Evolutionary conservation across 75 land plant species (phyloP).

Genomic region (Cupressus sempervirens): DNA sequence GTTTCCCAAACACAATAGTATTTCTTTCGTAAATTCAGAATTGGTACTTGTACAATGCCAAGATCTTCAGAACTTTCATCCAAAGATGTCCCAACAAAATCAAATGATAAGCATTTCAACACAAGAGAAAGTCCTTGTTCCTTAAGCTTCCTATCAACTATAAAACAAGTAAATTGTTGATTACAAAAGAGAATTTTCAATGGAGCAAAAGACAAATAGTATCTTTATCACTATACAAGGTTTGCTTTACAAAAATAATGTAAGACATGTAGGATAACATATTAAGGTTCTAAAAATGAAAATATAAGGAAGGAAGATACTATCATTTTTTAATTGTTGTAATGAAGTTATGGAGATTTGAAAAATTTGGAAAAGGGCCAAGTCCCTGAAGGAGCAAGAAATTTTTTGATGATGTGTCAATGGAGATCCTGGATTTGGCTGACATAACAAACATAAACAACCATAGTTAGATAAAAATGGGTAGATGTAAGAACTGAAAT

Average conservation of each 20-base stretch:
- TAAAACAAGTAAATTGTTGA: constrained; percentile 8
- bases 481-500: not conserved
- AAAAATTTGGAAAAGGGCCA: too few relatives aligned
- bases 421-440: too few relatives aligned
- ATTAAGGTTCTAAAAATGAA: not conserved
- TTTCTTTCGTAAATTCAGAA: not conserved
- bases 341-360: too few relatives aligned
- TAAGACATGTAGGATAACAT: not conserved
- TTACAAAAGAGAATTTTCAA: not conserved
- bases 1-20: too few relatives aligned
- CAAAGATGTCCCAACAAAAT: constrained; percentile 87
- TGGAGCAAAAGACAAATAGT: not conserved
- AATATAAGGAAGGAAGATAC: constrained; percentile 8
- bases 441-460: too few relatives aligned
- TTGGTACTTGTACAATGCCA: constrained; percentile 80
- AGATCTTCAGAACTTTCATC: constrained; percentile 98
- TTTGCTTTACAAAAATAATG: not conserved
- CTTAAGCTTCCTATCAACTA: constrained; percentile 48
- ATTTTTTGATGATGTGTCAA: too few relatives aligned
- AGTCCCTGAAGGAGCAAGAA: too few relatives aligned
- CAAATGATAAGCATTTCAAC: constrained; percentile 81
- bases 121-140: constrained; percentile 72
- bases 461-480: not conserved
- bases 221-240: not conserved
- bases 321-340: too few relatives aligned